Evolutionary conservation across 2,329 filamentous ascomycete genomes (phyloP).

Genomic region (Xylaria sp.): DNA sequence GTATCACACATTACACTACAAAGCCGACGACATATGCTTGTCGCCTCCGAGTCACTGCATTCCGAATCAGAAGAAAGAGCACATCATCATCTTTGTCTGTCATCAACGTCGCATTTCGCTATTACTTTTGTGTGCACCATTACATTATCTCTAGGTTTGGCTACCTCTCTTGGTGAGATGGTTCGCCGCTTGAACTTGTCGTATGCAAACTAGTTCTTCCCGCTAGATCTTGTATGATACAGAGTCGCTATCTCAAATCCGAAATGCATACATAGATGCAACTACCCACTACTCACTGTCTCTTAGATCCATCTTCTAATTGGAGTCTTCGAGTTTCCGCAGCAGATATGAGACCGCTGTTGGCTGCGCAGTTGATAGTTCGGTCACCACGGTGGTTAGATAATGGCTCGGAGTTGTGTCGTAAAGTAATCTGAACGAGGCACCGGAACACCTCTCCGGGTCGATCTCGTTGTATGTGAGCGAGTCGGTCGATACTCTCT

Average conservation of each 20-base stretch:
- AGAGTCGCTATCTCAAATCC: constrained; percentile 32
- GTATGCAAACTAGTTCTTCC: constrained; percentile 34
- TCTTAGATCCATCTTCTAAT: constrained; percentile 50
- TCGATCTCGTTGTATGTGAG: constrained; percentile 94
- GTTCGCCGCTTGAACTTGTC: constrained; percentile 21
- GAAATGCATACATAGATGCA: constrained; percentile 22
- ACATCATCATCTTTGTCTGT: constrained; percentile 23
- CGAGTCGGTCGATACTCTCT: constrained; percentile 88
- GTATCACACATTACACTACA: constrained; percentile 18
- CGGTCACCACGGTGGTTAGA: constrained; percentile 89
- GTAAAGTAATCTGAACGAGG: constrained; percentile 77
- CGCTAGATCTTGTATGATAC: constrained; percentile 36
- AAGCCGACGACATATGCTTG: constrained; percentile 9
- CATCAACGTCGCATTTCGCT: constrained; percentile 18
- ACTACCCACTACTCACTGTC: constrained; percentile 17
- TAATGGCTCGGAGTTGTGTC: constrained; percentile 91
- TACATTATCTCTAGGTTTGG: constrained; percentile 5
- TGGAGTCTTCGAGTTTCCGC: constrained; percentile 67
- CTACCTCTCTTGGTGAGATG: constrained; percentile 11
- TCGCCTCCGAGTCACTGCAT: constrained; percentile 1
- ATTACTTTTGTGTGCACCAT: constrained; percentile 14
- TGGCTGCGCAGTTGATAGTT: constrained; percentile 86
- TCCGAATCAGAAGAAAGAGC: constrained; percentile 17
- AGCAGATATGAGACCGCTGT: constrained; percentile 79
- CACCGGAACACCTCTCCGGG: constrained; percentile 72